phyloP scores from a whole-genome alignment of 1,139 yeast species.

The Meyerozyma guilliermondii region DNA sequence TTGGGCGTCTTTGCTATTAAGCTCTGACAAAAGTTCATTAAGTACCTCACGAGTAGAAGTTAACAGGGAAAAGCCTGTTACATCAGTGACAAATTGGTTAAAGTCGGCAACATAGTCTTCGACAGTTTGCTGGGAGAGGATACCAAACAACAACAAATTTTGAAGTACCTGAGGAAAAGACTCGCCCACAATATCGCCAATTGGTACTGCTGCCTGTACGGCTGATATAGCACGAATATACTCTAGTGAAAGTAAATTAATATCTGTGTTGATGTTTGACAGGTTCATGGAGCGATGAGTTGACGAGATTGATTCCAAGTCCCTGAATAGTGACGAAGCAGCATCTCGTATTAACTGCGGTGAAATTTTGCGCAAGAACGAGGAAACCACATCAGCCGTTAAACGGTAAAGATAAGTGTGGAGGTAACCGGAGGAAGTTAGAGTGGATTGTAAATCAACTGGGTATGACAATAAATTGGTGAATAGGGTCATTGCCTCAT shows the following conservation, averaged over 20 bases:
- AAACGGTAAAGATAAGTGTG: not conserved
- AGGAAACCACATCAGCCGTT: not conserved
- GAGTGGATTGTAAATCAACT: not conserved
- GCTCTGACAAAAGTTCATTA: conserved; percentile 44
- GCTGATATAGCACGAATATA: conserved; percentile 20
- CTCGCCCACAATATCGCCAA: conserved; percentile 10
- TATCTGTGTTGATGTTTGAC: not conserved
- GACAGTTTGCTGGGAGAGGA: conserved; percentile 21
- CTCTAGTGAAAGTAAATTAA: conserved; percentile 8
- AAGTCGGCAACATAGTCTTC: conserved; percentile 47
- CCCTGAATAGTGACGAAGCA: not conserved
- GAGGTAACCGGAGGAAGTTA: not conserved
- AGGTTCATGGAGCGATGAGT: not conserved
- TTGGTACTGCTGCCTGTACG: conserved; percentile 23
- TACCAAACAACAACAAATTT: conserved; percentile 19
- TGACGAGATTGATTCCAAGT: not conserved
- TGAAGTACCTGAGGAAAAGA: conserved; percentile 14
- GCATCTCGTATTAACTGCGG: not conserved
- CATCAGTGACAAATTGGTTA: conserved; percentile 66
- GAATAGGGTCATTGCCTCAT: conserved; percentile 15
- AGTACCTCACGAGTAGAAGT: conserved; percentile 50
- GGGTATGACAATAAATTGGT: conserved; percentile 8
- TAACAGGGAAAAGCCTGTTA: conserved; percentile 56
- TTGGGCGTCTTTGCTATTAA: conserved; percentile 32
- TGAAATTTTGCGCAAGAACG: not conserved